Conservation (phyloP, 495 filamentous ascomycete genomes). For the Stereocaulon alpinum region DNA sequence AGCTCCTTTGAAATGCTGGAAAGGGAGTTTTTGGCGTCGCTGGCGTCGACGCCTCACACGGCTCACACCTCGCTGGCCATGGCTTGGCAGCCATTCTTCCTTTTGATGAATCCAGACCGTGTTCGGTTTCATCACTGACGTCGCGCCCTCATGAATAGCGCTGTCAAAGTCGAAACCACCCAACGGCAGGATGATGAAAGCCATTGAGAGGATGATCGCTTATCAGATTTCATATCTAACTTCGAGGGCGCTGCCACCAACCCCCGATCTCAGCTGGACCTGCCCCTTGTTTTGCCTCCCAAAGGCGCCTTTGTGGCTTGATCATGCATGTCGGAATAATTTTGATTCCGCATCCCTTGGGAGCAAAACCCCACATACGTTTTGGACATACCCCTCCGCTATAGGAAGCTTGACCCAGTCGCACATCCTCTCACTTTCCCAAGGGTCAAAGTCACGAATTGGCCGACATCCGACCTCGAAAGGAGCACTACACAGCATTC, state of each 20-base stretch:
- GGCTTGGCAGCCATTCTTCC: neutral
- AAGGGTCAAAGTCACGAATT: neutral
- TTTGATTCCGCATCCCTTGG: neutral
- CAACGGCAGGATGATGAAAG: neutral
- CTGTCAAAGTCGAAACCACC: neutral
- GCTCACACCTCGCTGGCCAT: neutral
- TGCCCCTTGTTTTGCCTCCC: too few species aligned
- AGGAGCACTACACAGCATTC: neutral
- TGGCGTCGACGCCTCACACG: slow-evolving; percentile 4
- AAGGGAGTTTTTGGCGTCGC: slow-evolving; percentile 3
- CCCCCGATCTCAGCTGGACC: neutral
- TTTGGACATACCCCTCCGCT: neutral
- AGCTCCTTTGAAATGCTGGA: neutral
- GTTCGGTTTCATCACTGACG: neutral
- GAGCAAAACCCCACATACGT: neutral
- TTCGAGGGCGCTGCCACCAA: neutral
- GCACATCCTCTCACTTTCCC: neutral
- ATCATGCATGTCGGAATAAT: slow-evolving; percentile 1
- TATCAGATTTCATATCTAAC: neutral
- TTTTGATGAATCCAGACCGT: neutral
- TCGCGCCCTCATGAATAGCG: slow-evolving; percentile 1
- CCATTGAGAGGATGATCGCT: neutral
- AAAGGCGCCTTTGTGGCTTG: neutral
- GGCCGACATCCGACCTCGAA: neutral
- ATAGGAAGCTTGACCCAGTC: neutral